Evolutionary conservation across 306 rosid genomes (phyloP), one percentile per base, ranked within the genome.

Genomic region (Dryas octopetala): DNA sequence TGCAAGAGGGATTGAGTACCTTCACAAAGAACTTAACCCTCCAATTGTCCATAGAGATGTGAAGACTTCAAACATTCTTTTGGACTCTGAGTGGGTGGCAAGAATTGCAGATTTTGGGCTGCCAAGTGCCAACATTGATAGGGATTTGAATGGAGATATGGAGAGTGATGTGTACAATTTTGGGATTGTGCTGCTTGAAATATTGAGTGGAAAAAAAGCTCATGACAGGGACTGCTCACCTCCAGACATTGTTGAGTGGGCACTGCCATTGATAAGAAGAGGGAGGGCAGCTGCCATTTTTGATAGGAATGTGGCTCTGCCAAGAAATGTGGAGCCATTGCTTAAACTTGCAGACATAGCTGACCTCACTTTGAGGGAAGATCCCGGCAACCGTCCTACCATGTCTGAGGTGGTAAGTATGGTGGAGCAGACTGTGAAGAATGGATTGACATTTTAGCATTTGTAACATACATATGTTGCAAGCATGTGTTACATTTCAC

Each of bases 51-150:
- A 88, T 52, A 83, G 69, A 65, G 89, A 85, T 68, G 88, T 91
- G 15, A 91, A 88, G 62, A 84, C 86, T 80, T 86, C 91, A 0
- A 91, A 86, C 80, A 86, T 91, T 68, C 92, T 91, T 11, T 79
- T 91, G 76, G 97, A 91, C 78, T 80, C 84, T 0, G 90, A 91
- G 7, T 89, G 97, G 97, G 90, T 82, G 2, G 97, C 97, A 2
- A 80, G 97, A 48, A 85, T 91, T 67, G 76, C 93, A 0, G 93
- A 89, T 72, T 88, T 89, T 13, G 93, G 97, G 61, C 90, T 88
- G 1, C 61, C 85, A 44, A 71, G 75, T 58, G 60, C 83, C 38
- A 76, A 84, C 0, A 82, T 76, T 46, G 93, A 85, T 28, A 81
- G 73, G 38, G 90, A 86, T 53, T 73, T 66, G 23, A 76, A 62